A percentile compares a stretch with the other conserved stretches of the same genome.
Evolutionary conservation across 192 early-diverging fungal species (phyloP).

Genomic region (Coemansia sp.): DNA sequence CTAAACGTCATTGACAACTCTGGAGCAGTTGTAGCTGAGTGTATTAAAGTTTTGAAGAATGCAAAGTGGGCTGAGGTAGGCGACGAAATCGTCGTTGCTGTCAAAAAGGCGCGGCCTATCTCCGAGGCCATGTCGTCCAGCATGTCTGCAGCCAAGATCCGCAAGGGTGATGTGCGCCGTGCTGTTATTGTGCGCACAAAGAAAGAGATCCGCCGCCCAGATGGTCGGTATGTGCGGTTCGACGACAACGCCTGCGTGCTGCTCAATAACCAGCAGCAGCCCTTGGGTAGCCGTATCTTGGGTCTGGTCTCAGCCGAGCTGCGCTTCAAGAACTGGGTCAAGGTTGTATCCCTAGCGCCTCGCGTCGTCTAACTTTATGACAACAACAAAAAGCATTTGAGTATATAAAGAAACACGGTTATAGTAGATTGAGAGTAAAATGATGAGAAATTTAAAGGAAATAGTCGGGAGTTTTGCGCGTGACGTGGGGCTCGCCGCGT

Average conservation of each 20-base stretch:
- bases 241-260: constrained; percentile 98
- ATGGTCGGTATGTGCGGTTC: constrained; percentile 90
- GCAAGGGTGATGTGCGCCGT: constrained; percentile 93
- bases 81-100: constrained; percentile 94
- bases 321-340: constrained; percentile 94
- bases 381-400: neutral
- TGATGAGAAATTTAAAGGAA: constrained; percentile 73
- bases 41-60: constrained; percentile 88
- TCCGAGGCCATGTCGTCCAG: constrained; percentile 58
- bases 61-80: constrained; percentile 75
- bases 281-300: constrained; percentile 90
- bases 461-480: constrained; percentile 97
- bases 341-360: constrained; percentile 91
- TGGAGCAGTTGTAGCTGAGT: constrained; percentile 90
- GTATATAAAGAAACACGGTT: constrained; percentile 4
- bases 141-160: constrained; percentile 69
- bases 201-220: constrained; percentile 85
- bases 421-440: constrained; percentile 4
- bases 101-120: constrained; percentile 88
- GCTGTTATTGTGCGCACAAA: constrained; percentile 89
- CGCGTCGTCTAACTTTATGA: constrained; percentile 65
- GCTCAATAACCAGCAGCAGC: constrained; percentile 92
- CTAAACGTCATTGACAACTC: constrained; percentile 98
- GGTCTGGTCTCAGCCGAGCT: constrained; percentile 89
- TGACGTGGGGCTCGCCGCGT: constrained; percentile 97